Evolutionary conservation across 768 basidiomycete species (phyloP).

Genomic region (Gloeopeniophorella convolvens): DNA sequence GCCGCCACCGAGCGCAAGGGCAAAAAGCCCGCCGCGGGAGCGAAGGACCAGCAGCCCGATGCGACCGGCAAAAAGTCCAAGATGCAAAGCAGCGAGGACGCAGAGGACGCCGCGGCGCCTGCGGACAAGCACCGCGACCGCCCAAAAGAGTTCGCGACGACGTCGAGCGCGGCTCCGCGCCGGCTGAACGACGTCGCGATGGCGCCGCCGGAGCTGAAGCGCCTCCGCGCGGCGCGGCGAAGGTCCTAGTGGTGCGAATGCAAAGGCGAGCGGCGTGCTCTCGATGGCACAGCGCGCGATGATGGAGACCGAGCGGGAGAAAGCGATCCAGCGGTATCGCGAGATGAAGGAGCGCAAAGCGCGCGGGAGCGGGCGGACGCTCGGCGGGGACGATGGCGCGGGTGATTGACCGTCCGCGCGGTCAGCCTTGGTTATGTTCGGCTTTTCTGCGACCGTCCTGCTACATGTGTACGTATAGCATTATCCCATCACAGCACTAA

Average conservation of each 20-base stretch:
- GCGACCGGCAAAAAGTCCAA: conserved; percentile 1
- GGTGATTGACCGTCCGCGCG: background rate
- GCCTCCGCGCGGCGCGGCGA: conserved; percentile 42
- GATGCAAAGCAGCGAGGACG: background rate
- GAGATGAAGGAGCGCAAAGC: conserved; percentile 48
- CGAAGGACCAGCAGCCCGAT: conserved; percentile 24
- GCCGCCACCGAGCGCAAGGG: conserved; percentile 43
- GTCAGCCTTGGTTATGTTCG: too few relatives aligned
- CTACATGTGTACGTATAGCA: background rate
- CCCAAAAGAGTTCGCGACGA: conserved; percentile 42
- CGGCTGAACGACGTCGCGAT: conserved; percentile 66
- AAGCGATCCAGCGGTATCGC: conserved; percentile 59
- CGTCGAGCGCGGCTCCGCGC: conserved; percentile 50
- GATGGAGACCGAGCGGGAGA: conserved; percentile 72
- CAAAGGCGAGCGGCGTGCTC: conserved; percentile 37
- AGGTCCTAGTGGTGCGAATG: conserved; percentile 3
- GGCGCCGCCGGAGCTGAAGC: conserved; percentile 58
- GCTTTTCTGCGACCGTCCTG: too few relatives aligned
- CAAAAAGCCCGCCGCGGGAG: conserved; percentile 31
- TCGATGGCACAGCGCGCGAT: conserved; percentile 71
- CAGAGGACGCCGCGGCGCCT: background rate
- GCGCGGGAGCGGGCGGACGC: conserved; percentile 24
- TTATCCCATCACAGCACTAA: background rate
- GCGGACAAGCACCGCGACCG: conserved; percentile 11
- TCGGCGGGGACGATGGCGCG: background rate